A percentile compares a stretch with the other conserved stretches of the same genome.
Evolutionary conservation across 2,329 filamentous ascomycete genomes (phyloP).

Genomic region (Penicillium corylophilum): DNA sequence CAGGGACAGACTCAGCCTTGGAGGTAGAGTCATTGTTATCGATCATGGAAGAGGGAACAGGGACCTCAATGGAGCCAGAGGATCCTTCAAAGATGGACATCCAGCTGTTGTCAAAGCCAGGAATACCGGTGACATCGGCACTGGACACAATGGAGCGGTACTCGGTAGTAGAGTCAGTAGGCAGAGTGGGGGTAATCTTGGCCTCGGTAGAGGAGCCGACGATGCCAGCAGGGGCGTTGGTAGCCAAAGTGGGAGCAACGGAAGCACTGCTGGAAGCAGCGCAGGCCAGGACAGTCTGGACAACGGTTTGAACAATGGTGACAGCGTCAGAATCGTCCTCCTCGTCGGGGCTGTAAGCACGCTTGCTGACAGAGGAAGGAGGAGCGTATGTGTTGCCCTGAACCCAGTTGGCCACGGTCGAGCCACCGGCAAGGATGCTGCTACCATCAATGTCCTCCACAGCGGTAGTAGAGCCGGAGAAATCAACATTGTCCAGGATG

Average conservation of each 20-base stretch:
- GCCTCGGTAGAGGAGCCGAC: not conserved
- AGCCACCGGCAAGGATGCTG: slow-evolving; percentile 66
- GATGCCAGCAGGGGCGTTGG: not conserved
- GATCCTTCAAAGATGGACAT: slow-evolving; percentile 10
- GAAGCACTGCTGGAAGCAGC: slow-evolving; percentile 6
- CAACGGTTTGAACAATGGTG: slow-evolving; percentile 26
- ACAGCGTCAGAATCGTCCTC: slow-evolving; percentile 21
- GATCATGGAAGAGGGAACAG: not conserved
- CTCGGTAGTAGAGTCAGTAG: slow-evolving; percentile 1
- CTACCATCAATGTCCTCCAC: slow-evolving; percentile 60
- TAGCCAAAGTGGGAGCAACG: slow-evolving; percentile 6
- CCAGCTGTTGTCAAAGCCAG: slow-evolving; percentile 11
- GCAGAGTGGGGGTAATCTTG: slow-evolving; percentile 1
- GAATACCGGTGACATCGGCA: slow-evolving; percentile 3
- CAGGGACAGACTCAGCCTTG: not conserved
- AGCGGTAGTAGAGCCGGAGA: slow-evolving; percentile 66
- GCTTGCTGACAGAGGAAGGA: slow-evolving; percentile 24
- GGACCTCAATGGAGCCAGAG: slow-evolving; percentile 2
- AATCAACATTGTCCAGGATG: slow-evolving; percentile 87
- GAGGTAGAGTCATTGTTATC: slow-evolving; percentile 7
- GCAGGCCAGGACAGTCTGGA: slow-evolving; percentile 28
- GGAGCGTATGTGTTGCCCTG: slow-evolving; percentile 73
- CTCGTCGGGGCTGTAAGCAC: slow-evolving; percentile 18
- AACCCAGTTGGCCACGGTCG: slow-evolving; percentile 68
- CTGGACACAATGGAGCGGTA: not conserved